phyloP scores from a whole-genome alignment of 2,329 filamentous ascomycete genomes.

The Knufia fluminis region DNA sequence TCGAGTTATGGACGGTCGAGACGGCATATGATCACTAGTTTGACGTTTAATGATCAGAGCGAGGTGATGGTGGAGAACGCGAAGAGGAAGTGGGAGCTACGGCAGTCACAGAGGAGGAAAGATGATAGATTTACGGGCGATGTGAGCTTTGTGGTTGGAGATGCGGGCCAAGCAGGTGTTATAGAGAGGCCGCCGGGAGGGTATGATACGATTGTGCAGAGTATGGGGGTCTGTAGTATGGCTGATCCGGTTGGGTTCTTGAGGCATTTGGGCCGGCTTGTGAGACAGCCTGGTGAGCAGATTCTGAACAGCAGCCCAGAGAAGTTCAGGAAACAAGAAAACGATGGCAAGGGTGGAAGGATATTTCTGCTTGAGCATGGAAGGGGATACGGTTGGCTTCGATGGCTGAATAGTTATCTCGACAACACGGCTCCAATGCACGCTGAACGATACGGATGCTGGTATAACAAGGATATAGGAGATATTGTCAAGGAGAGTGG shows the following conservation, averaged over 20 bases:
- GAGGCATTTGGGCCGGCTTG: conserved; percentile 15
- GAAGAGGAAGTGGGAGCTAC: conserved; percentile 32
- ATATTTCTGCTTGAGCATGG: conserved; percentile 44
- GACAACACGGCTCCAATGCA: conserved; percentile 40
- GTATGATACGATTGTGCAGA: conserved; percentile 42
- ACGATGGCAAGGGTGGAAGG: conserved; percentile 26
- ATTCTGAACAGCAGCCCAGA: conserved; percentile 3
- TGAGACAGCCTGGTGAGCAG: conserved; percentile 20
- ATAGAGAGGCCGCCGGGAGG: conserved; percentile 19
- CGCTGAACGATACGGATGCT: conserved; percentile 43
- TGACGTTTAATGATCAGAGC: conserved; percentile 42
- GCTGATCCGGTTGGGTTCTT: conserved; percentile 20
- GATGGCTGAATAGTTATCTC: conserved; percentile 34
- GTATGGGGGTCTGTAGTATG: conserved; percentile 43
- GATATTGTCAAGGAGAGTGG: conserved; percentile 39
- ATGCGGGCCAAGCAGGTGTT: conserved; percentile 13
- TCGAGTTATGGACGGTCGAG: conserved; percentile 13
- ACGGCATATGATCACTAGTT: conserved; percentile 28
- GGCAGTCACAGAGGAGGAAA: conserved; percentile 2
- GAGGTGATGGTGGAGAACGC: conserved; percentile 40
- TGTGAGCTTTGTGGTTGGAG: conserved; percentile 20
- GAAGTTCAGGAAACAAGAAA: conserved; percentile 19
- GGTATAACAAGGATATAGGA: conserved; percentile 45
- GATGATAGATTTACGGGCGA: conserved; percentile 13
- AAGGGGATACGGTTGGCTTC: conserved; percentile 35